Conservation (phyloP, 2,329 filamentous ascomycete species). For the Paramyrothecium sp. region DNA sequence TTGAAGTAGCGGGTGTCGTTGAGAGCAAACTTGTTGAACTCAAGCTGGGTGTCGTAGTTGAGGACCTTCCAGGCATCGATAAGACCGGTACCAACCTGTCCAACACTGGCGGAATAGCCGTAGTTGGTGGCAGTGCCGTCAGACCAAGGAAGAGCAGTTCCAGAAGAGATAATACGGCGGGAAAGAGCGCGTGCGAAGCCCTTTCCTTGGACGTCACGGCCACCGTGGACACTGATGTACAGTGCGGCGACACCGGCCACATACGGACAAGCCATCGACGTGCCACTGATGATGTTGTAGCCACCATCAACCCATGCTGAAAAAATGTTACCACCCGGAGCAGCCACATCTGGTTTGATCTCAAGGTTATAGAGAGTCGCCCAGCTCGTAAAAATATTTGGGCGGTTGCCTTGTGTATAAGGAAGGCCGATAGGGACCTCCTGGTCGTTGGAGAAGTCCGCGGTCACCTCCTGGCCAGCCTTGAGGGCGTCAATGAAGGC, state of each 20-base stretch:
- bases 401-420: constrained; percentile 26
- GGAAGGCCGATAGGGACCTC: constrained; percentile 19
- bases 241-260: constrained; percentile 40
- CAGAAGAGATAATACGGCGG: constrained; percentile 30
- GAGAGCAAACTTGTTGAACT: constrained; percentile 37
- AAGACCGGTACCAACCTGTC: constrained; percentile 37
- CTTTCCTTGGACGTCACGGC: constrained; percentile 26
- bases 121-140: constrained; percentile 13
- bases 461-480: constrained; percentile 23
- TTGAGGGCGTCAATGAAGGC: constrained; percentile 22
- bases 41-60: constrained; percentile 34
- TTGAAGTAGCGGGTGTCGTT: constrained; percentile 42
- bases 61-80: constrained; percentile 45
- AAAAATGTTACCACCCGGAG: constrained; percentile 38
- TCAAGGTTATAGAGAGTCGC: constrained; percentile 40
- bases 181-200: constrained; percentile 23
- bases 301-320: constrained; percentile 35
- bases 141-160: constrained; percentile 19
- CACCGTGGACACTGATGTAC: constrained; percentile 29
- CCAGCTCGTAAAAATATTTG: constrained; percentile 40
- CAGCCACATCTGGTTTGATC: constrained; percentile 41
- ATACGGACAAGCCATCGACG: constrained; percentile 47
- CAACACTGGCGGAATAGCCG: constrained; percentile 27
- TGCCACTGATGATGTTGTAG: constrained; percentile 40
- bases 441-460: constrained; percentile 21